These are phyloP conservation scores for Candida michaelii DNA, from an alignment of 805 yeast genomes.

Conservation along the genomic window DNA sequence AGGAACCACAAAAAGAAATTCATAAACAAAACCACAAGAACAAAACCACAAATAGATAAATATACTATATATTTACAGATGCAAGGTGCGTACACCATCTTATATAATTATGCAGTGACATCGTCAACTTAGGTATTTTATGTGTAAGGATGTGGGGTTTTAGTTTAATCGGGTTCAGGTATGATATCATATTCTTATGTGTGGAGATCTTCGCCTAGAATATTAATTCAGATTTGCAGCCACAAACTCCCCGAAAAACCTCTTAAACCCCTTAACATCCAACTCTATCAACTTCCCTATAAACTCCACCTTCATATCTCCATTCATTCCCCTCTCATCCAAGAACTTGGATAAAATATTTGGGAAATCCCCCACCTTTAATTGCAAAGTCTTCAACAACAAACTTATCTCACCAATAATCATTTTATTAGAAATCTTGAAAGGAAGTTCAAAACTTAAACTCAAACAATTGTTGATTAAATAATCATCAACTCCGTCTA, in stretches of 20 bases:
- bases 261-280: conserved; percentile 66
- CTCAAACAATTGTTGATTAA: conserved; percentile 68
- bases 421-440: conserved; percentile 62
- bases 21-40: too few relatives aligned
- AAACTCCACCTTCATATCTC: conserved; percentile 59
- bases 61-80: conserved; percentile 1
- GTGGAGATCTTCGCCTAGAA: too few relatives aligned
- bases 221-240: too few relatives aligned
- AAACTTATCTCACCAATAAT: conserved; percentile 73
- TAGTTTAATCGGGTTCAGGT: too few relatives aligned
- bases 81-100: background rate
- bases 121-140: too few relatives aligned
- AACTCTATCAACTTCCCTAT: conserved; percentile 54
- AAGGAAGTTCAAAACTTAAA: conserved; percentile 76
- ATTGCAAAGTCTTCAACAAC: conserved; percentile 61
- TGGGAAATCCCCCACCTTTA: conserved; percentile 42
- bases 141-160: too few relatives aligned
- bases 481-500: conserved; percentile 71
- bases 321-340: conserved; percentile 56
- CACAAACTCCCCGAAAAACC: conserved; percentile 57
- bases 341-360: conserved; percentile 53
- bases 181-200: too few relatives aligned
- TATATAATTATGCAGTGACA: background rate
- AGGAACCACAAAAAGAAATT: too few relatives aligned
- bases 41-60: too few relatives aligned